A percentile compares a stretch with the other conserved stretches of the same genome.
Conservation (phyloP, 495 filamentous ascomycete species). For the Neurospora sp. region DNA sequence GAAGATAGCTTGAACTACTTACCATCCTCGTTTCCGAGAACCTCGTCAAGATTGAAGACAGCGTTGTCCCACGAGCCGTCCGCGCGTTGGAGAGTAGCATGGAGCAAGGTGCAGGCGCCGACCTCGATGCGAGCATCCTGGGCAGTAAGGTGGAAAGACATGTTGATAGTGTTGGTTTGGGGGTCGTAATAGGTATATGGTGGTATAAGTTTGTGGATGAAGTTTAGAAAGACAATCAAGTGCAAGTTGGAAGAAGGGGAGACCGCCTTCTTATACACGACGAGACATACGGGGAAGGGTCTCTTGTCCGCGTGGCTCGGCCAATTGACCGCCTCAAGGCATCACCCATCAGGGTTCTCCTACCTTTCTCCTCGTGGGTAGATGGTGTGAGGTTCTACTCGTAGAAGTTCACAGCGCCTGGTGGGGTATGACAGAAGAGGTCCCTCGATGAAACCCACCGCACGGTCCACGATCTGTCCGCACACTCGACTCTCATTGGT, state of each 20-base stretch:
- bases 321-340: neutral
- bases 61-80: slow-evolving; percentile 25
- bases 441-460: neutral
- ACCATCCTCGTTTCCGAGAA: slow-evolving; percentile 40
- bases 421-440: neutral
- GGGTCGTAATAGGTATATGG: neutral
- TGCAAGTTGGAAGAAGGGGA: neutral
- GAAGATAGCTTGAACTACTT: neutral
- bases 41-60: slow-evolving; percentile 28
- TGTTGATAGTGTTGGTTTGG: neutral
- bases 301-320: neutral
- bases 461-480: neutral
- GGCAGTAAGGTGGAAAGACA: slow-evolving; percentile 36
- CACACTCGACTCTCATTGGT: neutral
- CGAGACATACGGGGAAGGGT: neutral
- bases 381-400: no score
- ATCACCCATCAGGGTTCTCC: neutral
- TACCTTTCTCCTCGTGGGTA: neutral
- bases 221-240: neutral
- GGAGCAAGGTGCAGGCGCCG: slow-evolving; percentile 21
- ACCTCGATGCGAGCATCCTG: slow-evolving; percentile 25
- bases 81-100: slow-evolving; percentile 19
- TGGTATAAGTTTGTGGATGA: neutral
- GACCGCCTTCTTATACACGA: neutral
- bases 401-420: no score